Evolutionary conservation across 176 grass and related monocot species (phyloP).

Genomic region (Chloris gayana): DNA sequence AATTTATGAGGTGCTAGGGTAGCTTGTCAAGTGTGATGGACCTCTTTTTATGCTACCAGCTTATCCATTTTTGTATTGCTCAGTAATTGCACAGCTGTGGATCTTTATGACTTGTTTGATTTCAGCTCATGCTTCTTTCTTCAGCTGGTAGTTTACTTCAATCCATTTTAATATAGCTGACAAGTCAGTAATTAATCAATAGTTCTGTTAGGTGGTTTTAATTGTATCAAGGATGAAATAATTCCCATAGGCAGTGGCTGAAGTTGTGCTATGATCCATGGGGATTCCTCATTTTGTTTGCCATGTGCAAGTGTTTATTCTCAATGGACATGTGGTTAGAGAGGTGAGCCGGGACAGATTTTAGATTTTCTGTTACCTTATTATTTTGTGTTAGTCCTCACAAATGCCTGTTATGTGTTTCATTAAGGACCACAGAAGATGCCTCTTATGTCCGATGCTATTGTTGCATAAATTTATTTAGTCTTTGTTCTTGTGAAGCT

Average conservation of each 20-base stretch:
- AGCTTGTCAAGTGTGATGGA: conserved; percentile 6
- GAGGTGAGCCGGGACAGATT: not conserved
- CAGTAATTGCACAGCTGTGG: conserved; percentile 40
- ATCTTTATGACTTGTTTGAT: conserved; percentile 38
- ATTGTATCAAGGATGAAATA: not conserved
- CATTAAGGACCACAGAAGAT: not conserved
- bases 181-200: not conserved
- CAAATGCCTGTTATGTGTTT: not conserved
- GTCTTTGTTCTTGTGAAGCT: too few species aligned
- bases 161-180: too few species aligned
- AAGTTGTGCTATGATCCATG: not conserved
- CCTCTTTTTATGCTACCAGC: conserved; percentile 12
- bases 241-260: not conserved
- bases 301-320: not conserved
- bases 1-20: conserved; percentile 37
- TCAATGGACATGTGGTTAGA: not conserved
- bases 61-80: conserved; percentile 40
- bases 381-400: not conserved
- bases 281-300: not conserved
- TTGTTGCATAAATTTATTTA: too few species aligned
- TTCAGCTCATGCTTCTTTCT: conserved; percentile 8
- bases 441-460: not conserved
- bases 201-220: not conserved
- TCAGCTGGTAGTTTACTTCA: not conserved
- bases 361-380: not conserved